Percentiles rank a stretch among this genome's conserved stretches.
These are phyloP conservation scores for Leccinum fibrillosum DNA, from an alignment of 768 basidiomycete species.

Conservation along the genomic window DNA sequence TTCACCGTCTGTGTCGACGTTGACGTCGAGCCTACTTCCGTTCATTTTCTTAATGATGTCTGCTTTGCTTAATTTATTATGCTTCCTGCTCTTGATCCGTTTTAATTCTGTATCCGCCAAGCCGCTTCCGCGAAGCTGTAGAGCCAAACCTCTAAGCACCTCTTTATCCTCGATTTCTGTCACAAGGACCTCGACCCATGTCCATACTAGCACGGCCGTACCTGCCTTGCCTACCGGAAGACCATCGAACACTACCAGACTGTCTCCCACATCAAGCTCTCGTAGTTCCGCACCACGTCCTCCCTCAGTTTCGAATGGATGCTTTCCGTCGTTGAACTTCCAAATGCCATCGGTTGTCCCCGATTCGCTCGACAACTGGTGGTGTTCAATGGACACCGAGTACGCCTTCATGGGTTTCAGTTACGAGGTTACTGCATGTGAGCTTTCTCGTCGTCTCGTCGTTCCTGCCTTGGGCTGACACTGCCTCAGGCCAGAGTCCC, in stretches of 20 bases:
- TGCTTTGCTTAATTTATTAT: background rate
- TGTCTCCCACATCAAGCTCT: background rate
- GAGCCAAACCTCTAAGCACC: background rate
- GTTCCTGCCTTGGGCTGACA: slow-evolving; percentile 1
- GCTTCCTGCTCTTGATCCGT: slow-evolving; percentile 9
- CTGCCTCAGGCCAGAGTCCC: slow-evolving; percentile 51
- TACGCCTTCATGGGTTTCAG: slow-evolving; percentile 78
- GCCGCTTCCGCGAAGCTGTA: slow-evolving; percentile 15
- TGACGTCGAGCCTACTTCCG: background rate
- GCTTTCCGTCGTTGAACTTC: slow-evolving; percentile 45
- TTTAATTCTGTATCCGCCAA: slow-evolving; percentile 8
- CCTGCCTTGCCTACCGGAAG: background rate
- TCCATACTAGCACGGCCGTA: background rate
- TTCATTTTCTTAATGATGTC: slow-evolving; percentile 2
- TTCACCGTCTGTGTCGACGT: background rate
- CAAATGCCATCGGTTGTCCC: slow-evolving; percentile 53
- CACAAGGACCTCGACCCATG: background rate
- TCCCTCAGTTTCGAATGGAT: slow-evolving; percentile 9
- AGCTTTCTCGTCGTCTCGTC: slow-evolving; percentile 15
- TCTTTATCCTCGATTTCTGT: background rate
- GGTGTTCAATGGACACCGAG: slow-evolving; percentile 62
- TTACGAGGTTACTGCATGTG: slow-evolving; percentile 68
- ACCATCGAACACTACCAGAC: background rate
- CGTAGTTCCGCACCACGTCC: background rate
- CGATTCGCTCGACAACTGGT: slow-evolving; percentile 47